Conservation (phyloP, 352 stramenopile species). For the Pythium monospermum region DNA sequence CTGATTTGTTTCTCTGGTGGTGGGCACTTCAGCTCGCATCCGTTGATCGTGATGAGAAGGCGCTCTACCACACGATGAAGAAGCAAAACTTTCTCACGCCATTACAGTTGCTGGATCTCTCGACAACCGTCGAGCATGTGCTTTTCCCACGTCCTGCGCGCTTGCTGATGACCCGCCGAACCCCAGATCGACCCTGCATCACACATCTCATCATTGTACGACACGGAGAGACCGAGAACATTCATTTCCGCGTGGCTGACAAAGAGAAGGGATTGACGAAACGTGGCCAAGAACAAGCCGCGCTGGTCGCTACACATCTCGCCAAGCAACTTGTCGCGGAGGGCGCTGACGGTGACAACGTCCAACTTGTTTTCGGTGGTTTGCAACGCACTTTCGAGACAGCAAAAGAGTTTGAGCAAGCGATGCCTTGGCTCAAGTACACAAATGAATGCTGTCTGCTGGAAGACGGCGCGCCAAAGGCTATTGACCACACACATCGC, state of each 20-base stretch:
- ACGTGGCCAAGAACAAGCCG: constrained; percentile 49
- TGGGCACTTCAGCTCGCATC: constrained; percentile 64
- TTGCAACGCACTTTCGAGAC: constrained; percentile 69
- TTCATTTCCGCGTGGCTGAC: constrained; percentile 75
- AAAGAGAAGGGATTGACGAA: constrained; percentile 67
- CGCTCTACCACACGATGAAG: constrained; percentile 40
- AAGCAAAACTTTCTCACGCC: constrained; percentile 34
- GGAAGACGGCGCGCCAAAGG: constrained; percentile 60
- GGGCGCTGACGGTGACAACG: constrained; percentile 26
- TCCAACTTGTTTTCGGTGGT: constrained; percentile 63
- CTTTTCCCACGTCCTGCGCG: constrained; percentile 45
- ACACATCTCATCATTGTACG: constrained; percentile 69
- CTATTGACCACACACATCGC: constrained; percentile 45
- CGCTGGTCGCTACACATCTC: constrained; percentile 45
- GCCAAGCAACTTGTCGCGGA: constrained; percentile 36
- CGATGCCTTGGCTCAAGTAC: constrained; percentile 61
- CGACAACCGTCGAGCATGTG: constrained; percentile 52
- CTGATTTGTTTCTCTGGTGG: constrained; percentile 75
- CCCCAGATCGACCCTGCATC: constrained; percentile 24
- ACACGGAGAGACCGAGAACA: constrained; percentile 77
- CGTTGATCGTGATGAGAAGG: constrained; percentile 36
- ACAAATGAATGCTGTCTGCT: constrained; percentile 68
- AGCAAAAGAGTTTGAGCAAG: constrained; percentile 40
- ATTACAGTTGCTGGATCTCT: constrained; percentile 47
- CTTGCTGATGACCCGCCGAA: background rate